Conservation (phyloP, 805 yeast species). For the Candida koratica region DNA sequence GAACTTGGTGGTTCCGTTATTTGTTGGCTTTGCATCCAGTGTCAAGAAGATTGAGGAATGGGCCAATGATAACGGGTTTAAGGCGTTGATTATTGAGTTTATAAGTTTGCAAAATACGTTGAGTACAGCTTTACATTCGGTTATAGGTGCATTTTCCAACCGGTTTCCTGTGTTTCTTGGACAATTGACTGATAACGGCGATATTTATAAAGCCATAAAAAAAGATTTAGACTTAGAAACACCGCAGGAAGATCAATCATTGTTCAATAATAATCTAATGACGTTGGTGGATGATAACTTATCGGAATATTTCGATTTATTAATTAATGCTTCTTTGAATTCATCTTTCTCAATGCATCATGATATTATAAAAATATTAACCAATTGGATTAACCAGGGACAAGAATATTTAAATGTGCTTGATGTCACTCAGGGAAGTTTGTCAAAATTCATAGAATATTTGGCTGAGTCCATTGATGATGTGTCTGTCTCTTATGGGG, state of each 20-base stretch:
- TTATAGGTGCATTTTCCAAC: constrained; percentile 9
- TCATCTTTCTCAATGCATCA: constrained; percentile 9
- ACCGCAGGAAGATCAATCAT: constrained; percentile 2
- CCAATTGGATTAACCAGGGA: constrained; percentile 1
- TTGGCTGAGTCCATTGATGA: constrained; percentile 6
- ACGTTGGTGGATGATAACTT: constrained; percentile 27
- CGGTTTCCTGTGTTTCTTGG: constrained; percentile 1
- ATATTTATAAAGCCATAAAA: neutral
- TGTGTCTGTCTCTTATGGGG: constrained; percentile 10
- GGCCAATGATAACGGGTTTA: constrained; percentile 13
- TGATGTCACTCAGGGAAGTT: constrained; percentile 1
- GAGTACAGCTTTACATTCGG: constrained; percentile 7
- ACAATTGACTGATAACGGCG: neutral
- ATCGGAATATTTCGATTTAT: constrained; percentile 22
- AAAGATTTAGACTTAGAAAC: neutral
- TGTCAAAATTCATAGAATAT: constrained; percentile 7
- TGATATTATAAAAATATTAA: constrained; percentile 6
- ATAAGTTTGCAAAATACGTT: constrained; percentile 10
- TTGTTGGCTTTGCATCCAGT: constrained; percentile 25
- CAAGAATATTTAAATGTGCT: neutral
- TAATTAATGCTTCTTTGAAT: constrained; percentile 12
- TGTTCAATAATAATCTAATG: constrained; percentile 20
- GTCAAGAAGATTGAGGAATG: constrained; percentile 22
- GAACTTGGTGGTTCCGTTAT: constrained; percentile 12
- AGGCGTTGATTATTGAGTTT: constrained; percentile 15